phyloP scores from a whole-genome alignment of 768 basidiomycete species.

The Flagelloscypha sp. region DNA sequence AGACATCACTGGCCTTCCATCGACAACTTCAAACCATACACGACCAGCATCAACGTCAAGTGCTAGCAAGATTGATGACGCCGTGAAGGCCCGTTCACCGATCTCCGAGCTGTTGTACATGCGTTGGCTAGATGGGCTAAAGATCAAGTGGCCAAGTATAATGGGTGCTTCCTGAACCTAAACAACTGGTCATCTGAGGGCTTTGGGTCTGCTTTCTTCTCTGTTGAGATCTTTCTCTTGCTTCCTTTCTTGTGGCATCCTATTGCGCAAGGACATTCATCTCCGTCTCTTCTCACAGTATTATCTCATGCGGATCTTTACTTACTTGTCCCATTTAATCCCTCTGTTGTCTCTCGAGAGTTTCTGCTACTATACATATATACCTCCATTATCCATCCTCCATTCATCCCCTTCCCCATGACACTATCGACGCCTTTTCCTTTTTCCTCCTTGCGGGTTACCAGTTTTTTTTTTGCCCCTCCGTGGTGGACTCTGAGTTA shows the following conservation, averaged over 20 bases:
- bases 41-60: conserved; percentile 13
- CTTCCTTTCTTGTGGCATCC: background rate
- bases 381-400: no score
- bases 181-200: background rate
- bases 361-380: no score
- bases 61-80: conserved; percentile 27
- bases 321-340: no score
- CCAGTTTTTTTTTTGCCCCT: no score
- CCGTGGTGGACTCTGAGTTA: no score
- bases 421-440: no score
- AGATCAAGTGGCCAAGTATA: conserved; percentile 83
- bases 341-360: no score
- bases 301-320: no score
- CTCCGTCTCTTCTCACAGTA: background rate
- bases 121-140: conserved; percentile 91
- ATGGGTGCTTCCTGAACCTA: conserved; percentile 14
- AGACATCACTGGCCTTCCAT: conserved; percentile 47
- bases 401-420: no score
- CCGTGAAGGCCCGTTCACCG: conserved; percentile 64
- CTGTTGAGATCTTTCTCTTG: conserved; percentile 1
- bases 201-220: conserved; percentile 4
- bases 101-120: conserved; percentile 95
- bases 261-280: background rate
- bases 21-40: conserved; percentile 25
- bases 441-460: no score